Evolutionary conservation across 371 early-diverging fungal species (phyloP).

Genomic region (Syncephalis plumigaleata): DNA sequence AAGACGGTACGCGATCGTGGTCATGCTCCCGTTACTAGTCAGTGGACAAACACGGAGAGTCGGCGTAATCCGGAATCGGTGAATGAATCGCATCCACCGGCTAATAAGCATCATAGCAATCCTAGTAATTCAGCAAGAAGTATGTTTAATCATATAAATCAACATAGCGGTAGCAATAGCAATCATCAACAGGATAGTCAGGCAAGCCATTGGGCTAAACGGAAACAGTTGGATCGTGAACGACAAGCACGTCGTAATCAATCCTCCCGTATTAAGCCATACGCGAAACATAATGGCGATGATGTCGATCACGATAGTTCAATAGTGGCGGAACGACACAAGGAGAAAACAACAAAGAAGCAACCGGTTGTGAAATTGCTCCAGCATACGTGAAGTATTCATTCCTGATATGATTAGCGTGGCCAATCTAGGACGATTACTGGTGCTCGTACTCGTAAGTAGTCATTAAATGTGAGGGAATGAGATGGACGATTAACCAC

Average conservation of each 20-base stretch:
- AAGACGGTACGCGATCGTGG: not conserved
- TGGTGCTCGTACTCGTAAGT: conserved; percentile 59
- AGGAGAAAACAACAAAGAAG: not conserved
- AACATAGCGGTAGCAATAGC: too few relatives aligned
- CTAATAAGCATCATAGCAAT: not conserved
- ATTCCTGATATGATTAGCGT: conserved; percentile 73
- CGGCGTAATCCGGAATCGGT: not conserved
- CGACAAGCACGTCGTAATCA: too few relatives aligned
- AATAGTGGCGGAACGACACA: not conserved
- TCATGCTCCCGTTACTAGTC: not conserved
- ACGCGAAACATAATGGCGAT: not conserved
- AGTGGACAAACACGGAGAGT: not conserved
- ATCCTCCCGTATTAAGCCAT: not conserved
- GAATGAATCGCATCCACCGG: not conserved
- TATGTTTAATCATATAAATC: too few relatives aligned
- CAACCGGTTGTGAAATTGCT: not conserved
- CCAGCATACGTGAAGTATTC: conserved; percentile 37
- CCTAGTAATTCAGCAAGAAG: not conserved
- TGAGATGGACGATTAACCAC: conserved; percentile 1
- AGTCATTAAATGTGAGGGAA: conserved; percentile 19
- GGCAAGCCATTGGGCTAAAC: too few relatives aligned
- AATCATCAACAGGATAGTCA: too few relatives aligned
- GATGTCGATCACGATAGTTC: not conserved
- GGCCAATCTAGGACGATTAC: conserved; percentile 53
- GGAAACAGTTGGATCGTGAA: too few relatives aligned